phyloP scores from a whole-genome alignment of 2,329 filamentous ascomycete genomes.

The Paramyrothecium sp. region DNA sequence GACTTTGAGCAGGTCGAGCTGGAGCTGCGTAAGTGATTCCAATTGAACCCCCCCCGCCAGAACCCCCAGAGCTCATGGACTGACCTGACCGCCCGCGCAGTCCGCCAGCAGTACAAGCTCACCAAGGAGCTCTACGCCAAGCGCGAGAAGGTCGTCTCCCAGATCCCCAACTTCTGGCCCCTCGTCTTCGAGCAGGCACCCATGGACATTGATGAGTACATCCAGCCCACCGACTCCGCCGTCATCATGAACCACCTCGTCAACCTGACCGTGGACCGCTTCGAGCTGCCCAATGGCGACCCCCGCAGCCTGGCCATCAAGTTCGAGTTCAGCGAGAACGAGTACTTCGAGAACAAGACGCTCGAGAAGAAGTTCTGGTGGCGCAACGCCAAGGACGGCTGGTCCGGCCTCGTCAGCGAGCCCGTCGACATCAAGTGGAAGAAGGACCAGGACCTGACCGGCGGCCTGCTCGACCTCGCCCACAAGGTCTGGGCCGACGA shows the following conservation, averaged over 20 bases:
- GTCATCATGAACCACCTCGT: conserved; percentile 69
- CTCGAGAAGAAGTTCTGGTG: conserved; percentile 93
- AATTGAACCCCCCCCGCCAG: conserved; percentile 5
- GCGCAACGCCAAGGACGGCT: conserved; percentile 66
- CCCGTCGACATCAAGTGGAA: conserved; percentile 89
- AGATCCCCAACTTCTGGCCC: conserved; percentile 91
- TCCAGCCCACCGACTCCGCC: conserved; percentile 76
- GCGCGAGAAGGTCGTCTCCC: conserved; percentile 66
- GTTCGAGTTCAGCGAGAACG: conserved; percentile 79
- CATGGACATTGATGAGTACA: conserved; percentile 81
- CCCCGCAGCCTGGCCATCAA: conserved; percentile 77
- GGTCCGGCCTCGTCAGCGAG: conserved; percentile 79
- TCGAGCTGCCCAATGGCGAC: conserved; percentile 75
- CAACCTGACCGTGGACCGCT: conserved; percentile 71
- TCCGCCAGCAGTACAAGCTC: conserved; percentile 70
- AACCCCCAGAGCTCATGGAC: conserved; percentile 2
- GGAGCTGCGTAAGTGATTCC: conserved; percentile 69
- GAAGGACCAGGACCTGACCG: conserved; percentile 74
- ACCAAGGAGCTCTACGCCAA: conserved; percentile 72
- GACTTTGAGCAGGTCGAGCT: conserved; percentile 83
- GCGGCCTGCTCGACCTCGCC: conserved; percentile 74
- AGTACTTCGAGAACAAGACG: conserved; percentile 74
- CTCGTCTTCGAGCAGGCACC: conserved; percentile 87
- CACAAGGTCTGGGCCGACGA: conserved; percentile 65
- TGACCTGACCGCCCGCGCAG: conserved; percentile 37